Evolutionary conservation across 1,284 basidiomycete species (phyloP), one percentile per base, ranked within the genome.

Genomic region (Moniliella sp.): DNA sequence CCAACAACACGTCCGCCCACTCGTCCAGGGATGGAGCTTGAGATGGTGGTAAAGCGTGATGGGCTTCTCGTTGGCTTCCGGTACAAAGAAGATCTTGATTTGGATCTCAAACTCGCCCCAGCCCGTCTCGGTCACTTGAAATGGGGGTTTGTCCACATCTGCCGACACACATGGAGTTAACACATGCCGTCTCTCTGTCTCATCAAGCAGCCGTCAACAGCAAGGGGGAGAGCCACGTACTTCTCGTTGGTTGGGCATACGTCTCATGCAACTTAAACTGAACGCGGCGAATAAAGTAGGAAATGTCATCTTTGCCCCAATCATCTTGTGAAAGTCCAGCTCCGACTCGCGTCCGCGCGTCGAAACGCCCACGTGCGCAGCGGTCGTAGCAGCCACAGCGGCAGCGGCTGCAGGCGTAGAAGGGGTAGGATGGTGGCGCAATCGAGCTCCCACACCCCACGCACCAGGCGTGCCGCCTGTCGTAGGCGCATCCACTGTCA

Each of bases 31-130:
- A 60, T 97, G 91, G 0, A 99, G 71, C 61, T 94, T 94, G 57
- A 97, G 75, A 48, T 83, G 78, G 61, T 97, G 91, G 43, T 78
- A 77, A 32, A 88, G 66, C 3, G 71, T 70, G 41, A 93, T 66
- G 4, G 82, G 73, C 61, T 94, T 94, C 62, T 97, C 91, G 32
- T 73, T 76, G 1, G 84, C 74, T 62, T 99, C 91, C 27, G 71
- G 63, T n/a, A 83, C 69, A 62, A 97, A 94, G 31, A 76, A 78
- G 41, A 99, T 76, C 41, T 81, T 75, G 49, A 99, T 88, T 51
- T 78, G 73, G 40, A 97, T 77, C 50, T 93, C 83, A 62, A 99
- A 99, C 66, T 99, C 91, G 53, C 91, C 91, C 91, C 91, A 99
- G 28, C 88, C 91, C 5, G 88, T 94, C 61, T 97, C 91, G 4